phyloP scores from a whole-genome alignment of 2,329 filamentous ascomycete species.

The Grosmannia serpens region DNA sequence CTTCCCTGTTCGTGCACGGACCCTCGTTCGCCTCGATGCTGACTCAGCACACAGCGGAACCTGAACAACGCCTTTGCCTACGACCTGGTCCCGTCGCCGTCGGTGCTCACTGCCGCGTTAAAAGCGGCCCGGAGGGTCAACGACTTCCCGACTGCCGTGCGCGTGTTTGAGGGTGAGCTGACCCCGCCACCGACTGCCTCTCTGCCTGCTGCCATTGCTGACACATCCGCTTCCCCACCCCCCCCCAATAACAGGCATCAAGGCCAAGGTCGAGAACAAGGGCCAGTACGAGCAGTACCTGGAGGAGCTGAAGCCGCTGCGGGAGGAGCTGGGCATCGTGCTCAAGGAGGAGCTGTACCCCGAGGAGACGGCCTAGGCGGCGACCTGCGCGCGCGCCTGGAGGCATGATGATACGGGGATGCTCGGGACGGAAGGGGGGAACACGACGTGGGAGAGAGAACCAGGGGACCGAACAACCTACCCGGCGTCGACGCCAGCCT shows the following conservation, averaged over 20 bases:
- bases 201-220: neutral
- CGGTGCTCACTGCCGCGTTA: conserved; percentile 82
- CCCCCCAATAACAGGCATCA: conserved; percentile 56
- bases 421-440: neutral
- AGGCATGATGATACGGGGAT: neutral
- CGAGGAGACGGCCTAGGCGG: conserved; percentile 11
- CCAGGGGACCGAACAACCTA: neutral
- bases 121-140: conserved; percentile 93
- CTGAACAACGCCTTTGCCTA: conserved; percentile 99
- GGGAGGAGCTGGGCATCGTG: conserved; percentile 83
- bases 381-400: neutral
- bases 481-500: neutral
- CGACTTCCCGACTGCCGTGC: conserved; percentile 95
- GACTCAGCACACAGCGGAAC: conserved; percentile 49
- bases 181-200: too few species aligned
- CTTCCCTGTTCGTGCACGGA: too few species aligned
- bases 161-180: conserved; percentile 91
- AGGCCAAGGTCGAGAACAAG: conserved; percentile 98
- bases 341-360: conserved; percentile 93
- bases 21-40: neutral
- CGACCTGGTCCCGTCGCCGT: conserved; percentile 92
- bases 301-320: conserved; percentile 79
- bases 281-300: conserved; percentile 96
- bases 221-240: neutral
- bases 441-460: neutral